Evolutionary conservation across 208 protist species (phyloP).

Genomic region (Leishmania gerbilli): DNA sequence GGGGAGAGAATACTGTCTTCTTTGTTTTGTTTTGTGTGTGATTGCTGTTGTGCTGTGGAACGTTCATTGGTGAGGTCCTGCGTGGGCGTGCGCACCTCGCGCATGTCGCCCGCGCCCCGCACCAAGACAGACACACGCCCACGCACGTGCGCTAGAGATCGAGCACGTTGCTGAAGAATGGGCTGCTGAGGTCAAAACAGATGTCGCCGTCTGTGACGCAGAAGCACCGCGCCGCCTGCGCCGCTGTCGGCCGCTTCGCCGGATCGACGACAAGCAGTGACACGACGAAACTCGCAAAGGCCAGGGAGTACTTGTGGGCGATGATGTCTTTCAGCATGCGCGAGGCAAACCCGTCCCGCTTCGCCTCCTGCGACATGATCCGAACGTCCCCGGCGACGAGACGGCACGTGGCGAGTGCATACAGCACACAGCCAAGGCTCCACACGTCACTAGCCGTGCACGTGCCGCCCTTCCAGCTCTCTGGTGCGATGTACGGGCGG

Average conservation of each 20-base stretch:
- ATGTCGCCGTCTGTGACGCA: slow-evolving; percentile 41
- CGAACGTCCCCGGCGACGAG: slow-evolving; percentile 56
- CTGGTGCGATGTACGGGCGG: slow-evolving; percentile 84
- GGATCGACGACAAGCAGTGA: slow-evolving; percentile 75
- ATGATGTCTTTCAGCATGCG: slow-evolving; percentile 77
- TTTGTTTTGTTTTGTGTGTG: no score
- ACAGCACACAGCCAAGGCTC: slow-evolving; percentile 87
- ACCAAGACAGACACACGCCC: not conserved
- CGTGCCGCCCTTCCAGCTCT: slow-evolving; percentile 64
- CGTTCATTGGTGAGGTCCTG: no score
- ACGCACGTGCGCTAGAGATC: slow-evolving; percentile 35
- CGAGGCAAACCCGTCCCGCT: slow-evolving; percentile 57
- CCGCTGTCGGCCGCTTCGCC: slow-evolving; percentile 64
- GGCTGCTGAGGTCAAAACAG: slow-evolving; percentile 52
- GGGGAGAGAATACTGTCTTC: not conserved
- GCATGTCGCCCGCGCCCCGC: no score
- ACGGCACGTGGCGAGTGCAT: slow-evolving; percentile 75
- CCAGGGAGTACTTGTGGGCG: slow-evolving; percentile 53
- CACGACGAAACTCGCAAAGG: slow-evolving; percentile 79
- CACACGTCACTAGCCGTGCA: slow-evolving; percentile 82
- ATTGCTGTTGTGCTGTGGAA: no score
- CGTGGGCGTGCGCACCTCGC: no score
- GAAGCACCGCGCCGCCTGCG: slow-evolving; percentile 63
- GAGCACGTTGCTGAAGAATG: slow-evolving; percentile 79
- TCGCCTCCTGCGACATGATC: slow-evolving; percentile 81